Conservation (phyloP, 2,329 filamentous ascomycete species). For the Arthrobotrys conoides region DNA sequence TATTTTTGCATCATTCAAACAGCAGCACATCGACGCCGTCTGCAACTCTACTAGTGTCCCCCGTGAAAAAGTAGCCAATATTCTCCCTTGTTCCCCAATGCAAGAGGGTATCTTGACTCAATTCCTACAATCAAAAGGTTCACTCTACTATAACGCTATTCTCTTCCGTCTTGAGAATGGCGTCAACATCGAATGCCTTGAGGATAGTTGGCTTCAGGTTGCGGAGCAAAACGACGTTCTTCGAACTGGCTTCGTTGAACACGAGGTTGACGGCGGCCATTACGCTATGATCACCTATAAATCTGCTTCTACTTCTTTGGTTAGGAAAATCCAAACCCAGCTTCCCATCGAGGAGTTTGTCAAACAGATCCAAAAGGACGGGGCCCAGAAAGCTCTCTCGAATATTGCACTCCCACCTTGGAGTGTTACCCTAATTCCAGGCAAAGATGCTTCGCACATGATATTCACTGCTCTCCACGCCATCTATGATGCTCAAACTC, state of each 20-base stretch:
- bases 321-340: slow-evolving; percentile 46
- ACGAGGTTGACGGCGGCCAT: slow-evolving; percentile 74
- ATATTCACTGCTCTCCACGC: slow-evolving; percentile 79
- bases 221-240: slow-evolving; percentile 77
- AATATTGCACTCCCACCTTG: slow-evolving; percentile 62
- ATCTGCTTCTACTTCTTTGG: slow-evolving; percentile 41
- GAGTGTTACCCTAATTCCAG: slow-evolving; percentile 40
- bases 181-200: slow-evolving; percentile 68
- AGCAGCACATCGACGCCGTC: slow-evolving; percentile 63
- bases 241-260: slow-evolving; percentile 78
- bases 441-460: slow-evolving; percentile 66
- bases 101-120: slow-evolving; percentile 85
- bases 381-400: slow-evolving; percentile 69
- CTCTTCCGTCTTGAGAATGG: slow-evolving; percentile 70
- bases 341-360: slow-evolving; percentile 62
- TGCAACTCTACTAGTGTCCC: slow-evolving; percentile 65
- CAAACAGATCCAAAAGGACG: slow-evolving; percentile 37
- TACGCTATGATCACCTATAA: slow-evolving; percentile 82
- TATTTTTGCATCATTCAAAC: slow-evolving; percentile 50
- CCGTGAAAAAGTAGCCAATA: slow-evolving; percentile 69
- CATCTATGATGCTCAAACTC: slow-evolving; percentile 85
- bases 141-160: slow-evolving; percentile 82
- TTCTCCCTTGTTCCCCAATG: slow-evolving; percentile 83
- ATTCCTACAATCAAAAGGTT: slow-evolving; percentile 77
- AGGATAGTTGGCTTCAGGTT: slow-evolving; percentile 74